Evolutionary conservation across 305 asterid species (phyloP), one percentile per base, ranked within the genome.

Genomic region (Lippia alba): DNA sequence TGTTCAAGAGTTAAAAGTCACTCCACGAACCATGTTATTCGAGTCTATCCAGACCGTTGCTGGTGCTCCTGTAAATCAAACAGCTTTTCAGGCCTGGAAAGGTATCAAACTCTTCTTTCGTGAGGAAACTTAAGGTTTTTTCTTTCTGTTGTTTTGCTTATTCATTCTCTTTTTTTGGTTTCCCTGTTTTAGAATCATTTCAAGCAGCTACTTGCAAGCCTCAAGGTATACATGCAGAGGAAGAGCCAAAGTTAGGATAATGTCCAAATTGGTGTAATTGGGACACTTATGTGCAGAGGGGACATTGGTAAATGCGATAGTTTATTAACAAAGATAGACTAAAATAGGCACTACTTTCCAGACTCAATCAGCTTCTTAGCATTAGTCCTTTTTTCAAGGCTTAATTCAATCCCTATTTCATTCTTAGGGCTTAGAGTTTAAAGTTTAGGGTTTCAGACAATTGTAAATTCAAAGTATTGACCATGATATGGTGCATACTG

Each of bases 51-150:
- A 79, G 73, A 86, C 74, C 0, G 80, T 86, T 49, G 86, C 86
- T 33, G 91, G 95, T 64, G 84, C 91, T 51, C 80, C 84, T 33
- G 78, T 88, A 67, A 86, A 86, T 74, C 89, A 86, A 55, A 86
- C 76, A 56, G 89, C 95, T 55, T 88, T 86, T 75, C 77, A 72
- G 34, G 78, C 72, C 40, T 88, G 90, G 95, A 88, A 86, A 86
- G 95, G 95, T 88, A 15, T 49, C 6, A 69, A 20, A 24, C 15
- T 8, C 41, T 4, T 20, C 41, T 56, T 44, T 30, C 59, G 16
- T 51, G 32, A 12, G 36, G 14, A 8, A 39, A 11, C 17, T 64
- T 36, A 36, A 8, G 5, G 41, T 36, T 34, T 34, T 34, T 6
- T 34, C 4, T 34, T 34, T 34, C 4, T 2, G 3, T 20, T 57